Evolutionary conservation across 2,329 filamentous ascomycete genomes (phyloP).

Genomic region (Hypoxylon sp.): DNA sequence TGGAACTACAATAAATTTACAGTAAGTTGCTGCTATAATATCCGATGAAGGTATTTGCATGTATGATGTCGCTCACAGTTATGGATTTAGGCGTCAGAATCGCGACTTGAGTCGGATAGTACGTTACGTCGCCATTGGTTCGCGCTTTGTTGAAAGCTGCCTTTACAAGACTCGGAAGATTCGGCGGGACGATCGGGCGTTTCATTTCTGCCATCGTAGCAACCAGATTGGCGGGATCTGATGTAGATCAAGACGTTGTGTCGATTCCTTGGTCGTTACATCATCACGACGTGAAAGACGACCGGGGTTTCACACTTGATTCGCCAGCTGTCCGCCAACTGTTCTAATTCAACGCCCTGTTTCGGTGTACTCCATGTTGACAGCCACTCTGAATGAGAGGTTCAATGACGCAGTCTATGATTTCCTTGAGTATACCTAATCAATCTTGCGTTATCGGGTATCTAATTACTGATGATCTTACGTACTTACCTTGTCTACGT

Average conservation of each 20-base stretch:
- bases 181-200: constrained; percentile 59
- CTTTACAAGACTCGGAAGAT: constrained; percentile 67
- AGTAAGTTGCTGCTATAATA: constrained; percentile 16
- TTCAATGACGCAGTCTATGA: background rate
- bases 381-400: background rate
- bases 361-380: background rate
- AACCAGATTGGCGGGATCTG: background rate
- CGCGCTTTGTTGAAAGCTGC: constrained; percentile 65
- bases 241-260: constrained; percentile 5
- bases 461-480: constrained; percentile 19
- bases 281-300: constrained; percentile 14
- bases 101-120: constrained; percentile 68
- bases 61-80: constrained; percentile 39
- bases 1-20: constrained; percentile 71
- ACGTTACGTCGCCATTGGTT: constrained; percentile 64
- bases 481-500: constrained; percentile 12
- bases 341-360: background rate
- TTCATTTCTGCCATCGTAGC: constrained; percentile 56
- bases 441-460: constrained; percentile 2
- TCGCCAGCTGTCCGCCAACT: constrained; percentile 3
- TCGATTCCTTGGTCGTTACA: constrained; percentile 10
- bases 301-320: background rate
- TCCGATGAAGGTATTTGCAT: background rate
- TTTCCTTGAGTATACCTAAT: constrained; percentile 1
- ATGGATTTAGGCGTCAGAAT: constrained; percentile 59